These are phyloP conservation scores for Zygnema circumcarinatum DNA, from an alignment of 139 green algal genomes.

Conservation along the genomic window DNA sequence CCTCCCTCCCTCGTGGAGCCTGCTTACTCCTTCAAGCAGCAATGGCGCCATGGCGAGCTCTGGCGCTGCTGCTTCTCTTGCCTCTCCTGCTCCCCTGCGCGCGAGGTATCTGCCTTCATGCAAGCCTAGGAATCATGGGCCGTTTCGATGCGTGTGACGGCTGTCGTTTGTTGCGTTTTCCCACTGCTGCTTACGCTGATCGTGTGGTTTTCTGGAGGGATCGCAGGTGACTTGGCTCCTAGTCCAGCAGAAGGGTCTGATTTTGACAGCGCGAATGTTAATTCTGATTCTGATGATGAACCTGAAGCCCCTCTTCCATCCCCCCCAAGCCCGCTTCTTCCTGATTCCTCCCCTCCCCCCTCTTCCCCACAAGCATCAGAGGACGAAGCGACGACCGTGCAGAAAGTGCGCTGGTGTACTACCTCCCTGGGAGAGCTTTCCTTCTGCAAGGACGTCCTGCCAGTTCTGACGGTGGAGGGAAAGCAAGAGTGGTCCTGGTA, in stretches of 20 bases:
- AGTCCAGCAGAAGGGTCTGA: too few species aligned
- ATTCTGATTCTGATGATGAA: not conserved
- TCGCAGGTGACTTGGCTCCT: not conserved
- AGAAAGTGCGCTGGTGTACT: slow-evolving; percentile 39
- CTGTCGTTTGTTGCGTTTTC: not conserved
- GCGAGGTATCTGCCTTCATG: not conserved
- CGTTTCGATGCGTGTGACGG: not conserved
- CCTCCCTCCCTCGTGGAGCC: too few species aligned
- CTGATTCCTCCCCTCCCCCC: not conserved
- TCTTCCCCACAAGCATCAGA: not conserved
- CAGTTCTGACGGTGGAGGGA: not conserved
- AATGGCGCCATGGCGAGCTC: too few species aligned
- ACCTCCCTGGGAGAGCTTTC: slow-evolving; percentile 4
- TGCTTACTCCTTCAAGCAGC: too few species aligned
- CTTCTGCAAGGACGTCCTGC: slow-evolving; percentile 35
- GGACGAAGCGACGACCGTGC: not conserved
- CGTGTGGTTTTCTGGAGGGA: not conserved
- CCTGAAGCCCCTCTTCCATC: not conserved
- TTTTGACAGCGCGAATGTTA: too few species aligned
- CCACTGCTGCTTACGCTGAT: not conserved
- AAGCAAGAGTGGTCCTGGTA: slow-evolving; percentile 33
- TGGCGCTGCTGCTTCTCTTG: too few species aligned
- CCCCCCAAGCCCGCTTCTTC: not conserved
- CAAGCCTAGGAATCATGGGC: not conserved
- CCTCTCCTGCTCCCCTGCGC: too few species aligned